Percentiles rank a stretch among this genome's conserved stretches.
Evolutionary conservation across 805 yeast species (phyloP).

Genomic region (Yamadazyma insecticola): DNA sequence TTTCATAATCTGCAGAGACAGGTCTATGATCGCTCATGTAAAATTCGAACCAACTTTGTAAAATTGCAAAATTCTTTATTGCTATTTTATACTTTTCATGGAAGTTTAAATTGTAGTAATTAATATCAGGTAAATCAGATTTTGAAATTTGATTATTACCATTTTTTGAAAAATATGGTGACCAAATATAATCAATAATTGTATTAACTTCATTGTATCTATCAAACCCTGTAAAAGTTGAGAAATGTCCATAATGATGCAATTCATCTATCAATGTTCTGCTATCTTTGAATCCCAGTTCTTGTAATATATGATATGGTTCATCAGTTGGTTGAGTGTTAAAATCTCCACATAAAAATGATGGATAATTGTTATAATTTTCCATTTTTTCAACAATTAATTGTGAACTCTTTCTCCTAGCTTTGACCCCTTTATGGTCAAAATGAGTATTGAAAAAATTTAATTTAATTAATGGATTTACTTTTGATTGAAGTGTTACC

Average conservation of each 20-base stretch:
- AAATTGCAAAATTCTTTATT: slow-evolving; percentile 34
- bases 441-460: slow-evolving; percentile 40
- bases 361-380: slow-evolving; percentile 25
- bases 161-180: slow-evolving; percentile 21
- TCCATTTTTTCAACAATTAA: slow-evolving; percentile 32
- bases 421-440: slow-evolving; percentile 36
- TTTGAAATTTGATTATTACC: slow-evolving; percentile 14
- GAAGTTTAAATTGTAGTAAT: slow-evolving; percentile 10
- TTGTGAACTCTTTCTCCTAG: slow-evolving; percentile 29
- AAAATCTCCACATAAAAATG: slow-evolving; percentile 40
- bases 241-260: slow-evolving; percentile 36
- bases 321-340: slow-evolving; percentile 39
- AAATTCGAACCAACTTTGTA: slow-evolving; percentile 29
- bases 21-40: slow-evolving; percentile 42
- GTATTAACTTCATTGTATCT: slow-evolving; percentile 19
- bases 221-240: slow-evolving; percentile 50
- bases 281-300: slow-evolving; percentile 23
- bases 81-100: slow-evolving; percentile 20
- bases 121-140: slow-evolving; percentile 4
- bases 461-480: slow-evolving; percentile 23
- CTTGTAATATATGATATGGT: slow-evolving; percentile 35
- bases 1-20: slow-evolving; percentile 20
- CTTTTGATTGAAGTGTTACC: slow-evolving; percentile 27
- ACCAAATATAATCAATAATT: slow-evolving; percentile 46
- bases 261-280: slow-evolving; percentile 25